Base-by-base conservation (phyloP, 495 filamentous ascomycete species). In the Schizothecium vesticola region DNA sequence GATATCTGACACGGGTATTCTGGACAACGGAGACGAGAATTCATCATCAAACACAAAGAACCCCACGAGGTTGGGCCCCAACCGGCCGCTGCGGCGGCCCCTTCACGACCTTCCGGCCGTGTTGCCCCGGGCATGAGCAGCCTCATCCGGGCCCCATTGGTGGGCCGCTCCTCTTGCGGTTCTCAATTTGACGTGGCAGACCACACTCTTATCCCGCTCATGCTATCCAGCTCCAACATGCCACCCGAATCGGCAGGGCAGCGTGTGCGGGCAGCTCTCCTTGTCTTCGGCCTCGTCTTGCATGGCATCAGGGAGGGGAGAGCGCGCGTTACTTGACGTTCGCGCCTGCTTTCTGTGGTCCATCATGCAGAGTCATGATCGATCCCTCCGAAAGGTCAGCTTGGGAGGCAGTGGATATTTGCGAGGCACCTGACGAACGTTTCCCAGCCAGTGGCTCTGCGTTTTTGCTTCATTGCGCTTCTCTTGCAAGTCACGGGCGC, bases 111-210 rank as follows among this genome's bases (percentile, higher is more conserved):
- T 36, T 25, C 62, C 62, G 31, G 31, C 21, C 62, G 33, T n/a
- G 19, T n/a, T 51, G 1, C 43, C 43, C 43, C 25, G 25, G 64
- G 66, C 66, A 21, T 31, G 21, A 33, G 28, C 28, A 69, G 67
- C 55, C 67, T 65, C 61, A 22, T 56, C 43, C 25, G 43, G 13
- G 16, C 65, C 56, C 55, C 22, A 68, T 68, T 68, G 67, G 67
- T 29, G 56, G 43, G 43, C n/a, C 16, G 60, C 5, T 13, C n/a
- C 59, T 21, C 64, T 59, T 29, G n/a, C 10, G 59, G 59, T 24
- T 65, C 66, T 65, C 33, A 4, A n/a, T 56, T 64, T 64, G 62
- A 64, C 62, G 36, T 64, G 62, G 62, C 43, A 56, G 36, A 9
- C 62, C 31, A 55, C 23, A 9, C 43, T n/a, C 24, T 23, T 25